Evolutionary conservation across 1,139 yeast species (phyloP), one percentile per base, ranked within the genome.

Genomic region (Groenewaldozyma sp.): DNA sequence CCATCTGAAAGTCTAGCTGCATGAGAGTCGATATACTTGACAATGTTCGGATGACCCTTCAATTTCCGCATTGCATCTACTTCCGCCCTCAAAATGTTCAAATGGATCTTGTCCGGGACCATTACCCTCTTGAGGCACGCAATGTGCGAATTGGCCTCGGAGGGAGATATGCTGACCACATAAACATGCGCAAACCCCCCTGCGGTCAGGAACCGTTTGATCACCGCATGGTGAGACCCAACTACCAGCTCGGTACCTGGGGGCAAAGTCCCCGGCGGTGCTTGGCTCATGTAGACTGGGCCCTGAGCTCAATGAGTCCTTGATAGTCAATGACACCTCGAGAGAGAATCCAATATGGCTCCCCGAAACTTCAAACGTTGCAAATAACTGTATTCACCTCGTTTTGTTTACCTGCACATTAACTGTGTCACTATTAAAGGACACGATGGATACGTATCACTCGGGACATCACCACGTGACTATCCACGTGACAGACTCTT

Each of bases 1-100:
- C 40, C 35, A 21, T 39, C 36, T 13, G 61, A 55, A 45, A 67
- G 61, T 50, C 95, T 68, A n/a, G 94, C 76, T 3, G 98, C 98
- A 64, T 91, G 95, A 2, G 95, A 84, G 62, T 93, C 98, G 46
- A 82, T 83, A 57, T 91, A 93, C 20, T 82, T 76, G 10, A 93
- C 97, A 48, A 91, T 78, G 53, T 82, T 79, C 20, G 75, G 73
- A 49, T 82, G 76, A 2, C 93, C 94, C 41, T 78, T 67, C 40
- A 91, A 67, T 36, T 93, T 70, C 58, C 87, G 45, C 93, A 82
- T 82, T 14, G 84, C 88, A 48, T 82, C 91, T 20, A 82, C 93
- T 56, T 82, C 94, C 44, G 81, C 81, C 35, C 93, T 61, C 44
- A 82, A 64, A 43, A 73, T 71, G 52, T 77, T 77, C 49, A 82